Evolutionary conservation across 2,329 filamentous ascomycete genomes (phyloP).

Genomic region (Albophoma yamanashiensis): DNA sequence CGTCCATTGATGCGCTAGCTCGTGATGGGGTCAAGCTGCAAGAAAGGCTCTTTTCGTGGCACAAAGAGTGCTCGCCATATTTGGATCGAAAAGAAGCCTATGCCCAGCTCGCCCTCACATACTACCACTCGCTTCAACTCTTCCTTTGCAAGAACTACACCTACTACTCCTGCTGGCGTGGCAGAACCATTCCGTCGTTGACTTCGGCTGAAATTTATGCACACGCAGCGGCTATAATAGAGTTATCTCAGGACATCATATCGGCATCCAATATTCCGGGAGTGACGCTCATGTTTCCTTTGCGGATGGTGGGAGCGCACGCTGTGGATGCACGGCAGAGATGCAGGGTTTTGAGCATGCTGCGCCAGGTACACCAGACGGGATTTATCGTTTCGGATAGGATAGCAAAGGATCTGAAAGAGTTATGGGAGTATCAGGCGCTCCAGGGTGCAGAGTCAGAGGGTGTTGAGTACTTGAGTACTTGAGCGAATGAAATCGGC

Average conservation of each 20-base stretch:
- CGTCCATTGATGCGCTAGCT: constrained; percentile 1
- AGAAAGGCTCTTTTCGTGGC: not conserved
- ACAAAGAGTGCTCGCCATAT: not conserved
- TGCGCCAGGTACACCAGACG: constrained; percentile 6
- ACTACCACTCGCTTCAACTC: constrained; percentile 9
- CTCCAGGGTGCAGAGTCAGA: not conserved
- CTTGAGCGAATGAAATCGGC: not conserved
- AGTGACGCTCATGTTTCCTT: constrained; percentile 10
- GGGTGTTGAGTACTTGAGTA: not conserved
- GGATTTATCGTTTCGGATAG: constrained; percentile 14
- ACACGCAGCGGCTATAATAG: constrained; percentile 1
- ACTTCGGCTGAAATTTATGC: not conserved
- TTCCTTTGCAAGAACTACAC: constrained; percentile 13
- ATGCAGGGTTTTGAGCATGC: not conserved
- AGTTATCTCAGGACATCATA: not conserved
- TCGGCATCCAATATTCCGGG: constrained; percentile 7
- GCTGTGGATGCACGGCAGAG: not conserved
- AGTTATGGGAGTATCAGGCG: constrained; percentile 8
- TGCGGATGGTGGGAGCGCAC: constrained; percentile 12
- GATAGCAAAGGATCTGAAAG: constrained; percentile 10
- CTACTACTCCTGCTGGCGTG: constrained; percentile 11
- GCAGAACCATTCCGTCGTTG: constrained; percentile 3
- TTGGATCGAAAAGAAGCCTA: not conserved
- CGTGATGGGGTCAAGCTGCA: constrained; percentile 4
- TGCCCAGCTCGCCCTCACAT: constrained; percentile 3